Conservation (phyloP, 2,329 filamentous ascomycete genomes). For the Rugonectria rugulosa region DNA sequence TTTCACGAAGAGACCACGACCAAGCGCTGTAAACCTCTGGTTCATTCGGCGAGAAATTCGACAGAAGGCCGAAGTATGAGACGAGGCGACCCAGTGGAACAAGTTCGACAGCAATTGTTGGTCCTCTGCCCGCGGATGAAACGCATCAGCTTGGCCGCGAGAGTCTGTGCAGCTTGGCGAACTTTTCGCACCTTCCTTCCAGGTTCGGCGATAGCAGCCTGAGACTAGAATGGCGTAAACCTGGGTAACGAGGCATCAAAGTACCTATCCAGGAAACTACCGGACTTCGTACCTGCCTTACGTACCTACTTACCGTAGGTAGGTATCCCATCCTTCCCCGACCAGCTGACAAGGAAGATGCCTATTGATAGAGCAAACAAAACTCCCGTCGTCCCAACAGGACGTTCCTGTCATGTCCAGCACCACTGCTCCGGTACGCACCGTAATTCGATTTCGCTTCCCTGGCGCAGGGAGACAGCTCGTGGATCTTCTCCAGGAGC, state of each 20-base stretch:
- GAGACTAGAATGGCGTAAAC: background rate
- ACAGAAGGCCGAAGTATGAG: conserved; percentile 19
- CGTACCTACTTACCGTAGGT: too few relatives aligned
- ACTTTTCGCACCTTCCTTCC: background rate
- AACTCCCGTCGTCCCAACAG: too few relatives aligned
- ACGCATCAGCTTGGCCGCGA: conserved; percentile 25
- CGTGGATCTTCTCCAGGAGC: background rate
- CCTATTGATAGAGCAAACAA: too few relatives aligned
- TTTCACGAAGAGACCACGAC: too few relatives aligned
- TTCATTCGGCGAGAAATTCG: too few relatives aligned
- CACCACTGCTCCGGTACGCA: background rate
- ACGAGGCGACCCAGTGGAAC: conserved; percentile 29
- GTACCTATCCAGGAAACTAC: too few relatives aligned
- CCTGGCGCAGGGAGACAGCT: background rate
- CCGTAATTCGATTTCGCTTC: background rate
- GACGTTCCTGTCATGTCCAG: background rate
- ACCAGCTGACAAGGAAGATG: too few relatives aligned
- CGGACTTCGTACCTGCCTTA: too few relatives aligned
- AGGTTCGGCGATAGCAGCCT: background rate
- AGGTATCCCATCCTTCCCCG: too few relatives aligned
- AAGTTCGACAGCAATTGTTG: conserved; percentile 15
- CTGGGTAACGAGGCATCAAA: background rate
- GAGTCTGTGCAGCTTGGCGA: conserved; percentile 4
- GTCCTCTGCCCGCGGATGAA: conserved; percentile 29
- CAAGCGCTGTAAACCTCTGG: too few relatives aligned